phyloP scores from a whole-genome alignment of 2,329 filamentous ascomycete species.

The Alternaria brassicicola region DNA sequence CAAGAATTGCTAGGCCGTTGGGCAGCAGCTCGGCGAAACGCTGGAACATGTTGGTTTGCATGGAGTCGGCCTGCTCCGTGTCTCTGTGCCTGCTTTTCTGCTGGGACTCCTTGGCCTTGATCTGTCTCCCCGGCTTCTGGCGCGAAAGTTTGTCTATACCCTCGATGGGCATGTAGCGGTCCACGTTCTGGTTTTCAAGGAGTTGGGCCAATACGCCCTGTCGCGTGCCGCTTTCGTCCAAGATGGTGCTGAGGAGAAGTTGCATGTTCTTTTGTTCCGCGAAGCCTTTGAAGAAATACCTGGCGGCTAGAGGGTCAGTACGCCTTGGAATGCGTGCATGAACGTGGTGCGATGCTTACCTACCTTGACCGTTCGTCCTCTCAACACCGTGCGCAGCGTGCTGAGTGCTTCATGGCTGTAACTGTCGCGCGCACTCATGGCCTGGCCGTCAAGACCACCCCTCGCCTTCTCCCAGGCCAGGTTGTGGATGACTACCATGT shows the following conservation, averaged over 20 bases:
- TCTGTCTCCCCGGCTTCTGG: conserved; percentile 14
- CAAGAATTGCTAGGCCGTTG: conserved; percentile 54
- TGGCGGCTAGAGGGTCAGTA: conserved; percentile 30
- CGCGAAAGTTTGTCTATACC: conserved; percentile 29
- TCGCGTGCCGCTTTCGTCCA: conserved; percentile 39
- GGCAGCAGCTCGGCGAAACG: conserved; percentile 55
- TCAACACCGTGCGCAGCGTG: conserved; percentile 42
- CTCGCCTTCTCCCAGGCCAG: conserved; percentile 49
- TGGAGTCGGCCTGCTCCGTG: conserved; percentile 33
- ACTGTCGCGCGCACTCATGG: conserved; percentile 37
- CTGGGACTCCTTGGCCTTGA: conserved; percentile 16
- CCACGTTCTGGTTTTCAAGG: conserved; percentile 25
- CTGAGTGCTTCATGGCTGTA: conserved; percentile 45
- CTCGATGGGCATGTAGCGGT: conserved; percentile 35
- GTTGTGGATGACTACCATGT: conserved; percentile 50
- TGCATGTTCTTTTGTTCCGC: conserved; percentile 24
- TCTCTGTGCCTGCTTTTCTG: conserved; percentile 2
- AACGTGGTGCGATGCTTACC: conserved; percentile 35
- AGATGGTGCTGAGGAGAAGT: conserved; percentile 40
- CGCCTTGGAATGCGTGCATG: not conserved
- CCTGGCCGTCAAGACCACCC: conserved; percentile 44
- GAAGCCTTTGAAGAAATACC: conserved; percentile 32
- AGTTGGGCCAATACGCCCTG: conserved; percentile 44
- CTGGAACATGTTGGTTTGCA: conserved; percentile 52
- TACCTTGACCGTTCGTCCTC: conserved; percentile 48